Base-by-base conservation (phyloP, 208 protist species). In the Leishmania major region DNA sequence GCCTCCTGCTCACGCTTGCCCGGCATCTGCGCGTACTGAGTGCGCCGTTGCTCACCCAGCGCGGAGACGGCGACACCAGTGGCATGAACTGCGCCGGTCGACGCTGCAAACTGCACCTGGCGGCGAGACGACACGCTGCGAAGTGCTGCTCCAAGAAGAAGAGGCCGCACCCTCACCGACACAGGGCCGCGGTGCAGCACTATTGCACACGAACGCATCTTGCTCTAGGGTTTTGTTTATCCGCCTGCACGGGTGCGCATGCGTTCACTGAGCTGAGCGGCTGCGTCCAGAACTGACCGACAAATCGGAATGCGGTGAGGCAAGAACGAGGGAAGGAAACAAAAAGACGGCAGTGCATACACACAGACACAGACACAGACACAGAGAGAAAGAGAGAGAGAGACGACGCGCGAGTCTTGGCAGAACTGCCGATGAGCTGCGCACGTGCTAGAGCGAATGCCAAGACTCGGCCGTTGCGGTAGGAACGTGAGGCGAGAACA, bases 1-100 rank as follows among this genome's bases (percentile, higher is more conserved):
- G 93, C 92, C 84, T 96, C 93, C 78, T 96, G 93, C 25, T 91
- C 89, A 22, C 93, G 89, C 89, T 96, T 96, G 35, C 93, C 93
- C 1, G 91, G 88, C 51, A 88, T 85, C 87, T 93, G 91, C n/a
- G 89, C 89, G 87, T 94, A 96, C 87, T 96, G 93, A 73, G 83
- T 88, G 75, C 93, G 93, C 11, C 81, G 84, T 80, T 94, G 91
- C 47, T 79, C 64, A 31, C 40, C 35, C 2, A 89, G 70, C 4
- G 84, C 51, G n/a, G 57, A 64, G 62, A 17, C 47, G 5, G 13
- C 31, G 35, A 40, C 35, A 43, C 37, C 1, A 13, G n/a, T 35
- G 22, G 73, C n/a, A 62, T 72, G 28, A 47, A 25, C 75, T 40
- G 57, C 28, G 37, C 71, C 28, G 55, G 71, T 8, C 75, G 75